These are phyloP conservation scores for Hypoxylon perforatum DNA, from an alignment of 495 filamentous ascomycete genomes.

Conservation along the genomic window DNA sequence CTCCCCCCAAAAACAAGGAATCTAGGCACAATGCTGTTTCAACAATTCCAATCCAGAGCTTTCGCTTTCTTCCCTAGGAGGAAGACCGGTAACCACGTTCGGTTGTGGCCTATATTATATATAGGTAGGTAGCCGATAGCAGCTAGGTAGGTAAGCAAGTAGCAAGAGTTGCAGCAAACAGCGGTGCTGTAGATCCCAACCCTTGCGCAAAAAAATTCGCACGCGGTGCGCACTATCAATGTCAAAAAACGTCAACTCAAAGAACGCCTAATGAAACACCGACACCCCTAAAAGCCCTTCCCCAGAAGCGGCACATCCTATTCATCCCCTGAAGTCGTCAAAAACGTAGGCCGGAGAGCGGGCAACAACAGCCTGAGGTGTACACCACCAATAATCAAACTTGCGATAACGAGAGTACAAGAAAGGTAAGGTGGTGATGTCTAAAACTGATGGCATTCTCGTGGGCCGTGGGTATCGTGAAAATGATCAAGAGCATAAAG, in stretches of 20 bases:
- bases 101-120: constrained; percentile 5
- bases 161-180: constrained; percentile 8
- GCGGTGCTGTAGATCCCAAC: constrained; percentile 4
- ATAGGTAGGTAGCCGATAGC: neutral
- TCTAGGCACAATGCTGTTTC: constrained; percentile 36
- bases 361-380: constrained; percentile 35
- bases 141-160: neutral
- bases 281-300: constrained; percentile 35
- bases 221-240: constrained; percentile 21
- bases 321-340: constrained; percentile 30
- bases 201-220: constrained; percentile 28
- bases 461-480: constrained; percentile 40
- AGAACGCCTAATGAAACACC: constrained; percentile 50
- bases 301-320: constrained; percentile 34
- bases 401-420: constrained; percentile 41
- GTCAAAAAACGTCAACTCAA: constrained; percentile 33
- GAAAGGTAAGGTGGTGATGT: constrained; percentile 36
- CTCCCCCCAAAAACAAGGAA: constrained; percentile 16
- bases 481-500: constrained; percentile 25
- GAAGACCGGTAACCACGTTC: constrained; percentile 5
- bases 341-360: constrained; percentile 37
- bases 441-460: constrained; percentile 41
- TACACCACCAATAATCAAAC: constrained; percentile 35
- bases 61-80: constrained; percentile 13
- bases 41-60: constrained; percentile 12